Evolutionary conservation across 1,284 basidiomycete species (phyloP).

Genomic region (Cystobasidium sp.): DNA sequence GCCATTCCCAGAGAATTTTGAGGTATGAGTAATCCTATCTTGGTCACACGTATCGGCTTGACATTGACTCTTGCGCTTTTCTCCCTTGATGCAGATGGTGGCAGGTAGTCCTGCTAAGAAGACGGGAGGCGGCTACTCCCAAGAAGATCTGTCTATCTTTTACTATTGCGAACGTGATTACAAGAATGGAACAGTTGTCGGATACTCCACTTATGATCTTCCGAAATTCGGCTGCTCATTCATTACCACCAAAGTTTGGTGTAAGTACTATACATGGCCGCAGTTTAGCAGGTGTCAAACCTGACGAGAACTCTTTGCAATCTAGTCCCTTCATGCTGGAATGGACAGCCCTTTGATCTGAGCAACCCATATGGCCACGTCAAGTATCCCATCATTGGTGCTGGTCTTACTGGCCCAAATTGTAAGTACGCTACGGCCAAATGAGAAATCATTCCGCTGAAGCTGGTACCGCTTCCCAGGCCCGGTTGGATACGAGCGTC

Average conservation of each 20-base stretch:
- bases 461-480: not conserved
- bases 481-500: constrained; percentile 36
- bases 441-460: not conserved
- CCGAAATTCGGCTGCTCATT: constrained; percentile 40
- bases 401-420: constrained; percentile 21
- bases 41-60: too few relatives aligned
- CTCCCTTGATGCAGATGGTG: constrained; percentile 21
- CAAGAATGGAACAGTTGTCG: constrained; percentile 31
- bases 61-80: too few relatives aligned
- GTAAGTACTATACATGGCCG: not conserved
- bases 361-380: constrained; percentile 35
- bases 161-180: constrained; percentile 42
- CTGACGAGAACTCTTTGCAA: not conserved
- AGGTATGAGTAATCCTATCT: too few relatives aligned
- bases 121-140: constrained; percentile 24
- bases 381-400: constrained; percentile 28
- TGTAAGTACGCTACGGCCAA: constrained; percentile 18
- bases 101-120: constrained; percentile 40
- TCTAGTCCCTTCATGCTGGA: constrained; percentile 40
- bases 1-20: constrained; percentile 38
- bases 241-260: constrained; percentile 38
- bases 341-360: constrained; percentile 27
- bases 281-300: not conserved
- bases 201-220: constrained; percentile 12
- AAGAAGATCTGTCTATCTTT: constrained; percentile 40